Evolutionary conservation across 1,284 basidiomycete genomes (phyloP).

Genomic region (Sporisorium sorghi): DNA sequence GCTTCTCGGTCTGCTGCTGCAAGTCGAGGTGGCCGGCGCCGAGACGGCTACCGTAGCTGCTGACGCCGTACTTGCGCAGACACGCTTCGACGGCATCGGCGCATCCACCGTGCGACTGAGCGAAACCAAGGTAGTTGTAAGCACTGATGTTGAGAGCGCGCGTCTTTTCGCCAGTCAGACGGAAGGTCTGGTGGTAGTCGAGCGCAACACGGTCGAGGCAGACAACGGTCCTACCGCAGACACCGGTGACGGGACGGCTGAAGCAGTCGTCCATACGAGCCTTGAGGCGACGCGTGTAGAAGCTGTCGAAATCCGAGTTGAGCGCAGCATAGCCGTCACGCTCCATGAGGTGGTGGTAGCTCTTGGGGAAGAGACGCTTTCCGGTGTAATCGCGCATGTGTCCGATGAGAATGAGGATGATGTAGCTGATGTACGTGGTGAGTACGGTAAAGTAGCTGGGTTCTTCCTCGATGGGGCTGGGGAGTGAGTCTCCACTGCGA

Average conservation of each 20-base stretch:
- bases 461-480: slow-evolving; percentile 73
- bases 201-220: slow-evolving; percentile 85
- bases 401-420: slow-evolving; percentile 79
- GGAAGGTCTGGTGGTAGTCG: slow-evolving; percentile 84
- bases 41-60: slow-evolving; percentile 80
- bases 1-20: slow-evolving; percentile 83
- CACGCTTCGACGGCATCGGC: slow-evolving; percentile 84
- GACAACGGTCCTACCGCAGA: slow-evolving; percentile 91
- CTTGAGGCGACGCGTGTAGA: slow-evolving; percentile 96
- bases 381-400: slow-evolving; percentile 96
- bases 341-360: slow-evolving; percentile 77
- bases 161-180: slow-evolving; percentile 81
- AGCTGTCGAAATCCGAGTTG: slow-evolving; percentile 98
- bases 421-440: slow-evolving; percentile 80
- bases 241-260: slow-evolving; percentile 90
- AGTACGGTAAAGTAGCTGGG: slow-evolving; percentile 91
- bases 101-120: slow-evolving; percentile 90
- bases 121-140: slow-evolving; percentile 99
- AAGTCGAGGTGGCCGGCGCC: slow-evolving; percentile 87
- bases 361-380: slow-evolving; percentile 80
- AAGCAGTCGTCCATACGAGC: slow-evolving; percentile 95
- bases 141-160: slow-evolving; percentile 95
- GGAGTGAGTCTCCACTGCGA: slow-evolving; percentile 54
- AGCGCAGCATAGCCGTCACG: slow-evolving; percentile 81
- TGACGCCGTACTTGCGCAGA: slow-evolving; percentile 75